Conservation (phyloP, 179 eudicot genomes). For the Spergularia azorica region DNA sequence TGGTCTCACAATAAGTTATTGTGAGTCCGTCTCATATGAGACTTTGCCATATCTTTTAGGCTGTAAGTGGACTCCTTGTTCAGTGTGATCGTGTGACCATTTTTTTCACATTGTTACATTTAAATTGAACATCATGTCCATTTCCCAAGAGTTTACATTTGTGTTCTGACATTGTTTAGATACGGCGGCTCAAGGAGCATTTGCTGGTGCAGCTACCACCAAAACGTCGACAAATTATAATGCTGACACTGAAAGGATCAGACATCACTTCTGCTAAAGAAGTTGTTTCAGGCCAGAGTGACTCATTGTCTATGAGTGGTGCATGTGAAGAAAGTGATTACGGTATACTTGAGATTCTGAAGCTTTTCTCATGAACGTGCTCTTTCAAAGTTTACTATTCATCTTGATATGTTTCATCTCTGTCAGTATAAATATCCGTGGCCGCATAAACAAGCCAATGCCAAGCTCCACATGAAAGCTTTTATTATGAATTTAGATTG, state of each 20-base stretch:
- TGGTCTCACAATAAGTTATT: too few relatives aligned
- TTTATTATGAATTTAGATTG: neutral
- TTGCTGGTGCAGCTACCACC: conserved; percentile 87
- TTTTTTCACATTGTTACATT: neutral
- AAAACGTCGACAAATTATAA: conserved; percentile 85
- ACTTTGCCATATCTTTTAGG: neutral
- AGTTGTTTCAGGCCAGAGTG: conserved; percentile 34
- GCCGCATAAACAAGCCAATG: conserved; percentile 8
- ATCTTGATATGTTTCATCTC: neutral
- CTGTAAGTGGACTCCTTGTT: neutral
- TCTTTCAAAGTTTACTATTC: conserved; percentile 10
- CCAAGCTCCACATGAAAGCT: neutral
- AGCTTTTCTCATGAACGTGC: neutral
- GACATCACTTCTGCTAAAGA: conserved; percentile 65
- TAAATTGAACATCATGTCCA: neutral
- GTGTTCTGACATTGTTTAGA: conserved; percentile 45
- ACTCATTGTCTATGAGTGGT: conserved; percentile 31
- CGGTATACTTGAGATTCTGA: conserved; percentile 37
- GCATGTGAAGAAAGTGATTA: conserved; percentile 41
- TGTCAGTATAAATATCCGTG: neutral
- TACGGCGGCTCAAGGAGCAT: conserved; percentile 94
- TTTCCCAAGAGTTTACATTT: conserved; percentile 8
- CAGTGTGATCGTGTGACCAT: conserved; percentile 8
- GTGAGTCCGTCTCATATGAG: too few relatives aligned
- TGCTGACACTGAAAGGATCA: conserved; percentile 60